Conservation (phyloP, 106 monocot genomes). For the Ottelia alismoides region DNA sequence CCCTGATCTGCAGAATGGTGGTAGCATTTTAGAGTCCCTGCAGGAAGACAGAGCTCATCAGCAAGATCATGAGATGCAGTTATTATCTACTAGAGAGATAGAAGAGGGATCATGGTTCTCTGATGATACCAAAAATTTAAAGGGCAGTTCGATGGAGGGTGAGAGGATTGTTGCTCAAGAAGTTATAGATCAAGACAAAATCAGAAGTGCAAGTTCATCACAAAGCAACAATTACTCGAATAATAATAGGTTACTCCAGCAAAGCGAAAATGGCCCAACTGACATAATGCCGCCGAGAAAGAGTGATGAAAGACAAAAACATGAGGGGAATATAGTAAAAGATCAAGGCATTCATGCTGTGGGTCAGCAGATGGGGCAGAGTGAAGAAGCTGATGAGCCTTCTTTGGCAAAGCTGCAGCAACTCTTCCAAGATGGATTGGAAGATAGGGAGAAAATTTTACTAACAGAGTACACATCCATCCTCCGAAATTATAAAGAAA, state of each 20-base stretch:
- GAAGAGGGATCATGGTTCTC: neutral
- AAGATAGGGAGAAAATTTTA: conserved; percentile 54
- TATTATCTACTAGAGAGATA: neutral
- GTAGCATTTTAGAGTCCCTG: neutral
- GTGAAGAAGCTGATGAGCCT: conserved; percentile 18
- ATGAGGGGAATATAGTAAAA: neutral
- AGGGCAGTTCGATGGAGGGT: neutral
- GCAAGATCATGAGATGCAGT: neutral
- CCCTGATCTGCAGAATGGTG: neutral
- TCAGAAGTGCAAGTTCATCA: neutral
- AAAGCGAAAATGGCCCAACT: no score
- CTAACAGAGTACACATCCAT: conserved; percentile 59
- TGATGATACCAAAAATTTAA: conserved; percentile 2
- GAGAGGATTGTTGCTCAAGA: neutral
- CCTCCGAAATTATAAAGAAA: conserved; percentile 54
- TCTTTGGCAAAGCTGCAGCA: conserved; percentile 22
- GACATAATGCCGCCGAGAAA: neutral
- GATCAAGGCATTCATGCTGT: neutral
- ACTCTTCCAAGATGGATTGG: conserved; percentile 32
- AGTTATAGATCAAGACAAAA: neutral
- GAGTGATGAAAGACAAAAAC: neutral
- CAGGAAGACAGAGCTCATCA: neutral
- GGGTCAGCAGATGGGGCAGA: neutral
- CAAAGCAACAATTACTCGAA: neutral
- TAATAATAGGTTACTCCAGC: no score